These are phyloP conservation scores for Microcos paniculata DNA, from an alignment of 345 rosid genomes.

Conservation along the genomic window DNA sequence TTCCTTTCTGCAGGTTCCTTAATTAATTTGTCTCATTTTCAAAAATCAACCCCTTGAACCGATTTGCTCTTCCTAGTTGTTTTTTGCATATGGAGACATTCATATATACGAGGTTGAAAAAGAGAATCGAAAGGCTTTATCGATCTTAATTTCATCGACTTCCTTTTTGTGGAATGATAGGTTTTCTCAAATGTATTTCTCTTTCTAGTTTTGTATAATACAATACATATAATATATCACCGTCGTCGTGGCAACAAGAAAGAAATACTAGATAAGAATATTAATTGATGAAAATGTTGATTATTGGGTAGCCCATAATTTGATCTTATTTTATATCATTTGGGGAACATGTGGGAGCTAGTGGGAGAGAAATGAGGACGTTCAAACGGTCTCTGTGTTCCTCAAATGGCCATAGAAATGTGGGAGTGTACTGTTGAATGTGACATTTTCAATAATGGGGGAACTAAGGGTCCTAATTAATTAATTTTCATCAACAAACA, in stretches of 20 bases:
- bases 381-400: not conserved
- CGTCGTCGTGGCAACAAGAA: not conserved
- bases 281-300: not conserved
- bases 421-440: not conserved
- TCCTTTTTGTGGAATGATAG: not conserved
- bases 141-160: not conserved
- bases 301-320: not conserved
- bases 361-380: no score
- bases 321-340: not conserved
- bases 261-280: not conserved
- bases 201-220: not conserved
- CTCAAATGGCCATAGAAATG: not conserved
- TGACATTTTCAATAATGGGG: not conserved
- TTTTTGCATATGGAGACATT: no score
- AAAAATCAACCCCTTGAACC: no score
- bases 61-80: no score
- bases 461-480: not conserved
- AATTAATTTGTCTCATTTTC: not conserved
- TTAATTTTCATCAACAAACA: not conserved
- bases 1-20: not conserved
- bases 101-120: no score
- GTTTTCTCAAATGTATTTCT: not conserved
- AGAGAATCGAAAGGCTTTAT: not conserved
- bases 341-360: not conserved
- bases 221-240: no score